phyloP scores from a whole-genome alignment of 116 monocot species.

The Cymodocea nodosa region DNA sequence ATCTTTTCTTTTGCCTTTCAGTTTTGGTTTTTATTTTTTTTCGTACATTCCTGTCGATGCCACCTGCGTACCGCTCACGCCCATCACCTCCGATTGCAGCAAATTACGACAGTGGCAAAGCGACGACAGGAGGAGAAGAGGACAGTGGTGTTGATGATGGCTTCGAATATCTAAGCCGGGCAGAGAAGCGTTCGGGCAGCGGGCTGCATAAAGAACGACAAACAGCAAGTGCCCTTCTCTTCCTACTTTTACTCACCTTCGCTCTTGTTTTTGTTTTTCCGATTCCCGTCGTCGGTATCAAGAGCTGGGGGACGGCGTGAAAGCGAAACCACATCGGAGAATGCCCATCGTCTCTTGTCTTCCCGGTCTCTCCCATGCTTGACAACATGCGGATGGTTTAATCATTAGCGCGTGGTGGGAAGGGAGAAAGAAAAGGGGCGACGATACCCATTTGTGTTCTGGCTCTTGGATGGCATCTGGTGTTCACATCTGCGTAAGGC shows the following conservation, averaged over 20 bases:
- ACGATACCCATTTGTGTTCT: neutral
- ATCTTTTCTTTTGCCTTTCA: neutral
- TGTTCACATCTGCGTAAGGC: conserved; percentile 2
- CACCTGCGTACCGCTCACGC: neutral
- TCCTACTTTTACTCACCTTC: neutral
- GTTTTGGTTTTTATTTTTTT: no score
- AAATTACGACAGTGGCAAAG: neutral
- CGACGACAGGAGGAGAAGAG: neutral
- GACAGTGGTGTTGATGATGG: neutral
- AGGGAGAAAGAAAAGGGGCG: neutral
- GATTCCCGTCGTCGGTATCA: neutral
- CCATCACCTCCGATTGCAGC: neutral
- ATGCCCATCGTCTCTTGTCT: neutral
- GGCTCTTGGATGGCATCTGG: neutral
- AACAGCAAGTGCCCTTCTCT: neutral
- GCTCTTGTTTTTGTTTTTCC: no score
- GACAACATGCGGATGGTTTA: neutral
- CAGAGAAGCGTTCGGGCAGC: no score
- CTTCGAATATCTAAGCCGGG: neutral
- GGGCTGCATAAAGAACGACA: neutral
- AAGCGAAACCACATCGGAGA: neutral
- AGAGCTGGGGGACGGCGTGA: neutral
- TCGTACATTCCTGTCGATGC: neutral
- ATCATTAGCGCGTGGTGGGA: conserved; percentile 4
- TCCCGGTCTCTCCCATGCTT: conserved; percentile 2